Base-by-base conservation (phyloP, 805 yeast species). In the Maudiozyma saulgeensis region DNA sequence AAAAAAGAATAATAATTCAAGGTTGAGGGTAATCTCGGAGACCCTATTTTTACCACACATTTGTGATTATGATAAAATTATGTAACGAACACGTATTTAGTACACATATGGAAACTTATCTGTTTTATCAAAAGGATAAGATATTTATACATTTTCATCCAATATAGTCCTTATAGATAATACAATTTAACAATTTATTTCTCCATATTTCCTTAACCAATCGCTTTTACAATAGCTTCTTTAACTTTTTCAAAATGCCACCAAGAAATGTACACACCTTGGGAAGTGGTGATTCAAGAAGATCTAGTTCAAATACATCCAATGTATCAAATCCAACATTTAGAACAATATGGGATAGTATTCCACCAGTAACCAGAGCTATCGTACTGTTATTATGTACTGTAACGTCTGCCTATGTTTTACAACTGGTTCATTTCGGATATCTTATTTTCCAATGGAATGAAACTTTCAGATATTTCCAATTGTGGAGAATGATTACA, bases 361-460 rank as follows among this genome's bases (percentile, higher is more conserved):
- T 82, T 6, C 87, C 87, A 1, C 82, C 84, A 3, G 79, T 81
- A 25, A 81, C 87, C 3, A 68, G 86, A 52, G 72, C 75, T 43
- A 66, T 81, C 48, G 74, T 79, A 3, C 65, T 78, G 26, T 59
- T 75, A 3, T 67, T 82, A 1, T 67, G 78, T 23, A 64, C 72
- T 12, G 69, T 73, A 46, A 72, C 76, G 2, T 70, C 78, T 2
- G 50, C 71, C 19, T 62, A 62, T 35, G 62, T 72, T 3, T 56
- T 73, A 23, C 66, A 66, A 2, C 47, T 68, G 60, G 39, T 63
- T 57, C 45, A 65, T 53, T 25, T 62, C 5, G 55, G 52, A 1
- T 41, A 53, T n/a, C 40, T 58, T 3, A n/a, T 51, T 6, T 61
- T 51, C 45, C 58, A 56, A 11, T 57, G 60, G 51, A 41, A 50